Conservation (phyloP, 129 eudicot species). For the Flaveria ramosissima region DNA sequence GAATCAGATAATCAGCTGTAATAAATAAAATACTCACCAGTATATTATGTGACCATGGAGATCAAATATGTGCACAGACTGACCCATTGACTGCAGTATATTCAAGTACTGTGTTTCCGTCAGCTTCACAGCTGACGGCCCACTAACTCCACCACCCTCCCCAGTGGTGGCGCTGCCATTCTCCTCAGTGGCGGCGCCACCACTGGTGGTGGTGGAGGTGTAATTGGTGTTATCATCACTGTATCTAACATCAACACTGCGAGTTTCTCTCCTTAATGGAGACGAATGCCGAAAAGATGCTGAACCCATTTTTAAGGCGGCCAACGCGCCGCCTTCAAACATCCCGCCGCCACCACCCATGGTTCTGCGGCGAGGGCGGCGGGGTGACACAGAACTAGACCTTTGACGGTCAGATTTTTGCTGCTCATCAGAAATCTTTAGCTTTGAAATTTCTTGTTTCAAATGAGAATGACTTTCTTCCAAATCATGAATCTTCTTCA, state of each 20-base stretch:
- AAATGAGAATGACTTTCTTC: constrained; percentile 59
- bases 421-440: constrained; percentile 34
- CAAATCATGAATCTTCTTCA: constrained; percentile 70
- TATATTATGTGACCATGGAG: constrained; percentile 55
- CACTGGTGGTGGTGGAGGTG: constrained; percentile 18
- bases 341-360: constrained; percentile 40
- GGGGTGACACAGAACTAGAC: constrained; percentile 53
- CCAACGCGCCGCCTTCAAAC: constrained; percentile 44
- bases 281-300: constrained; percentile 74
- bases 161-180: constrained; percentile 17
- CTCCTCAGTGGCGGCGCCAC: not conserved
- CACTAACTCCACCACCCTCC: constrained; percentile 34
- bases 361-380: constrained; percentile 39
- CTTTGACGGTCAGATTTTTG: constrained; percentile 22
- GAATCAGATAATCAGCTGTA: not conserved
- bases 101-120: constrained; percentile 85
- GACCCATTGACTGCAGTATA: constrained; percentile 97
- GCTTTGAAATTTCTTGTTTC: constrained; percentile 66
- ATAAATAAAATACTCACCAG: constrained; percentile 67
- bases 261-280: constrained; percentile 82
- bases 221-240: constrained; percentile 11
- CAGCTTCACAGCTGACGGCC: constrained; percentile 59
- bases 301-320: constrained; percentile 56
- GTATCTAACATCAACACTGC: constrained; percentile 37
- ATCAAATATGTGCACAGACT: constrained; percentile 82